Conservation (phyloP, 1,284 basidiomycete genomes). For the Schizophyllum commune region DNA sequence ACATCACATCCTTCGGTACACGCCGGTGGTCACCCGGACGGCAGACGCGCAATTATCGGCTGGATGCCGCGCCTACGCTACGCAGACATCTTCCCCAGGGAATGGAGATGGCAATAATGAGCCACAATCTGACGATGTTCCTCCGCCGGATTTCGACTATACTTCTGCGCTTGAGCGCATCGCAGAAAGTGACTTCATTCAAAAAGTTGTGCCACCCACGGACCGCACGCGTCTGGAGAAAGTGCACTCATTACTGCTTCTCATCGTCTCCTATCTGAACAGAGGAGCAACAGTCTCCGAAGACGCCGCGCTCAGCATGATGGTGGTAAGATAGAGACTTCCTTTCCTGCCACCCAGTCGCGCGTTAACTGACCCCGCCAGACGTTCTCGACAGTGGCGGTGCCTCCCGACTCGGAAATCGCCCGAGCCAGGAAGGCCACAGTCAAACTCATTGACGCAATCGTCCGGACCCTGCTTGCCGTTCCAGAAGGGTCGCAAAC, state of each 20-base stretch:
- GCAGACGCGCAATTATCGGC: too few species aligned
- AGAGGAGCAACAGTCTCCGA: neutral
- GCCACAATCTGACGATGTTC: too few species aligned
- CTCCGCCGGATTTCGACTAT: too few species aligned
- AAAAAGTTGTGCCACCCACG: neutral
- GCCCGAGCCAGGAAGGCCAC: conserved; percentile 18
- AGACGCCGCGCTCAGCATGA: neutral
- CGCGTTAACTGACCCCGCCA: conserved; percentile 2
- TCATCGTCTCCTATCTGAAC: neutral
- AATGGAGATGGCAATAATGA: too few species aligned
- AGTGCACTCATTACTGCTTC: neutral
- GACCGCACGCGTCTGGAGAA: neutral
- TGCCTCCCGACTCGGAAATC: conserved; percentile 20
- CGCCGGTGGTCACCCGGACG: too few species aligned
- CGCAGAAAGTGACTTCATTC: too few species aligned
- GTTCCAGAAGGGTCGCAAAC: conserved; percentile 15
- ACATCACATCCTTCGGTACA: too few species aligned
- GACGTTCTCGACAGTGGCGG: conserved; percentile 18
- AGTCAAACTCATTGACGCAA: conserved; percentile 13
- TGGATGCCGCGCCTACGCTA: too few species aligned
- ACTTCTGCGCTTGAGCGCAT: too few species aligned
- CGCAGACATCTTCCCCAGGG: too few species aligned
- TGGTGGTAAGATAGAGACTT: neutral
- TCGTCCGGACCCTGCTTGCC: conserved; percentile 15
- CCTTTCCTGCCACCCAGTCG: neutral